A percentile compares a stretch with the other conserved stretches of the same genome.
Conservation (phyloP, 1,284 basidiomycete genomes). For the Caloboletus inedulis region DNA sequence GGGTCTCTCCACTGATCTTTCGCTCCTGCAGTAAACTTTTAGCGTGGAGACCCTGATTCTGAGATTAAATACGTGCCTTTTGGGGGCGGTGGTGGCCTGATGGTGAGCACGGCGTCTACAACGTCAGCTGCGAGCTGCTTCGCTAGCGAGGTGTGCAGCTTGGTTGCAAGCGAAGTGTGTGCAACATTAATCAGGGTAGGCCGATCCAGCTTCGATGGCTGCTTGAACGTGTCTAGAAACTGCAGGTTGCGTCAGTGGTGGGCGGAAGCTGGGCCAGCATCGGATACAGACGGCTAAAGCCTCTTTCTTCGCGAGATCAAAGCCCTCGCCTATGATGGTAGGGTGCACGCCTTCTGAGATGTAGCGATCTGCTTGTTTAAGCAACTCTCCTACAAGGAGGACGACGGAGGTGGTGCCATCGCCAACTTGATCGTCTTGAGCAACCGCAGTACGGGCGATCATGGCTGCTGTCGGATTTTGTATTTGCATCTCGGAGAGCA, state of each 20-base stretch:
- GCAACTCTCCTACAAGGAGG: slow-evolving; percentile 92
- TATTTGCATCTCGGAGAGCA: slow-evolving; percentile 99
- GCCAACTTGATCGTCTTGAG: slow-evolving; percentile 98
- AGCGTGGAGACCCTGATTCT: slow-evolving; percentile 22
- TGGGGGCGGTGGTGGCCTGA: slow-evolving; percentile 68
- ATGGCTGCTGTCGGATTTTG: slow-evolving; percentile 99
- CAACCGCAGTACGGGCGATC: slow-evolving; percentile 97
- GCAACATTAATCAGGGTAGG: slow-evolving; percentile 91
- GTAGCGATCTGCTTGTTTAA: slow-evolving; percentile 98
- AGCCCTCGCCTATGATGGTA: slow-evolving; percentile 92
- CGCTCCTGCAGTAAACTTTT: slow-evolving; percentile 42
- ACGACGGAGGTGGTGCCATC: slow-evolving; percentile 99
- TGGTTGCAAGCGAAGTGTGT: slow-evolving; percentile 92
- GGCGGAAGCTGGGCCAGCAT: slow-evolving; percentile 13
- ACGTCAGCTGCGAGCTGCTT: slow-evolving; percentile 89
- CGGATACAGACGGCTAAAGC: slow-evolving; percentile 67
- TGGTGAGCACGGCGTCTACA: slow-evolving; percentile 93
- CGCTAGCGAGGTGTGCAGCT: slow-evolving; percentile 82
- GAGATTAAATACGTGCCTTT: slow-evolving; percentile 44
- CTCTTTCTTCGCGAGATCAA: slow-evolving; percentile 97
- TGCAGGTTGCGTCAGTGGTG: slow-evolving; percentile 35
- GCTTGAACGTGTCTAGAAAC: slow-evolving; percentile 93
- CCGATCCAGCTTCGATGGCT: slow-evolving; percentile 74
- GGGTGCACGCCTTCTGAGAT: slow-evolving; percentile 99
- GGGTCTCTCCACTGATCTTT: slow-evolving; percentile 76